Conservation (phyloP, 441 rosid species). For the Adansonia gregorii region DNA sequence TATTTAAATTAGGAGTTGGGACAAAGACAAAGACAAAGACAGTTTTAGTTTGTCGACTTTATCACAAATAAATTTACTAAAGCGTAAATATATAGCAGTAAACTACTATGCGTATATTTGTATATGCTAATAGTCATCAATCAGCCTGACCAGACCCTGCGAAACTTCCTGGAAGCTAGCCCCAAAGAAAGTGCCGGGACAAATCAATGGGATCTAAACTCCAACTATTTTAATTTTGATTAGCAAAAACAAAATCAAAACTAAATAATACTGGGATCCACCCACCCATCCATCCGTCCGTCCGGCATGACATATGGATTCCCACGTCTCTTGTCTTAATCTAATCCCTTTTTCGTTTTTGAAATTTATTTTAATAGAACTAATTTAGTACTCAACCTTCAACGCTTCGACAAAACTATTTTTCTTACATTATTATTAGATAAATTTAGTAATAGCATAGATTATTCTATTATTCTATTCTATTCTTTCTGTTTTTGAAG, state of each 20-base stretch:
- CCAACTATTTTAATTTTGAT: background rate
- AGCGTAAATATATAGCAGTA: too few relatives aligned
- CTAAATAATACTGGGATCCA: background rate
- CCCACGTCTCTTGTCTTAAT: conserved; percentile 13
- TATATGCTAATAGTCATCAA: too few relatives aligned
- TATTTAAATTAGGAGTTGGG: too few relatives aligned
- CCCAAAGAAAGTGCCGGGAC: background rate
- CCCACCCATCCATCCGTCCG: too few relatives aligned
- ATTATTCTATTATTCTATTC: background rate
- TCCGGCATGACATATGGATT: background rate
- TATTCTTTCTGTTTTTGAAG: background rate
- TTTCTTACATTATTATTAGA: too few relatives aligned
- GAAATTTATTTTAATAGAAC: background rate
- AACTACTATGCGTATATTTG: too few relatives aligned
- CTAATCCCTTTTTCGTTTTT: background rate
- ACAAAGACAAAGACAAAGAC: too few relatives aligned
- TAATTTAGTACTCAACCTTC: background rate
- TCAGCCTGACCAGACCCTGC: too few relatives aligned
- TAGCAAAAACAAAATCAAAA: background rate
- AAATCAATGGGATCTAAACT: background rate
- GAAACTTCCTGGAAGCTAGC: background rate
- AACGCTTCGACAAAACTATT: background rate
- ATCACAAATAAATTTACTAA: too few relatives aligned
- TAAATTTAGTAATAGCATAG: too few relatives aligned
- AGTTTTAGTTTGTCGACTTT: too few relatives aligned